Base-by-base conservation (phyloP, 1,284 basidiomycete species). In the Austroboletus sp. region DNA sequence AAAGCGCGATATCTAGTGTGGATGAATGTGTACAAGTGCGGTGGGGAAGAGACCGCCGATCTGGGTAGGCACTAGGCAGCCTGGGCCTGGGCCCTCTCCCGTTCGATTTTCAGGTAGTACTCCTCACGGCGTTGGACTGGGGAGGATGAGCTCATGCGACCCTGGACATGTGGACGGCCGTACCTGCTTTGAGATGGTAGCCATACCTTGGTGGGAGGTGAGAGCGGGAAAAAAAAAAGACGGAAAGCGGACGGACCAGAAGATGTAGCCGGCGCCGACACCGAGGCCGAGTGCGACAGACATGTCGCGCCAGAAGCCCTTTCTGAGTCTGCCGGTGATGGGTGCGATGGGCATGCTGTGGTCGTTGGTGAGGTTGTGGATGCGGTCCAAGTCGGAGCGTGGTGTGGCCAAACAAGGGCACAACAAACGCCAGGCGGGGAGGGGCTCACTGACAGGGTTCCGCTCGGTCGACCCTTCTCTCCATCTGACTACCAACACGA, bases 321-420 rank as follows among this genome's bases (percentile, higher is more conserved):
- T 92, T 72, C 89, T 85, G 69, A 91, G 84, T 71, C 80, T 89
- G 66, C 89, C 89, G 47, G 84, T 84, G 67, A 92, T 90, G 57
- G 89, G 89, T 54, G 86, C 83, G 63, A 92, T 84, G 61, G 85
- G 66, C 84, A 88, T 88, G n/a, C n/a, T n/a, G n/a, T n/a, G n/a
- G n/a, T n/a, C n/a, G n/a, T n/a, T n/a, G n/a, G n/a, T n/a, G n/a
- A n/a, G n/a, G n/a, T n/a, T n/a, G 52, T 43, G 42, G 23, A 44
- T 56, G 49, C 57, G 61, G 61, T 66, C 40, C 42, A 45, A 60
- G 61, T 52, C 65, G 65, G 63, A 52, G 42, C 2, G 50, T 45
- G 44, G 43, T 41, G 45, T 15, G 49, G 46, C 65, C 61, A 63
- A 63, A 63, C 63, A 63, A 67, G 50, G 42, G 16, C 65, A 67